Conservation (phyloP, 352 stramenopile genomes). For the Globisporangium takayamanum region DNA sequence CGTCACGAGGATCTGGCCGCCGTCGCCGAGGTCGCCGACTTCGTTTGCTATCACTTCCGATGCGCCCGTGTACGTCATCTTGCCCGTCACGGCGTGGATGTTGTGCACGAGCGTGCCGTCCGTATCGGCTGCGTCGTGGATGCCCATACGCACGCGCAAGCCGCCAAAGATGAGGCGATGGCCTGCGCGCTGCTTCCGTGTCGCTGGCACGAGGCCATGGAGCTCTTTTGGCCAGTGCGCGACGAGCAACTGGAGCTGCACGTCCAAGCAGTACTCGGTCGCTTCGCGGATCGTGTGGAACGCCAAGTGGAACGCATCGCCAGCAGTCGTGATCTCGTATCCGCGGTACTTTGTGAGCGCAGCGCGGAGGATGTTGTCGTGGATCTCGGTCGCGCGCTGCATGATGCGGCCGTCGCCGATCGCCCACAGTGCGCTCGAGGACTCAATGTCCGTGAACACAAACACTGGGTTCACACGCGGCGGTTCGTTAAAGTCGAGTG, state of each 20-base stretch:
- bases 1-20: constrained; percentile 48
- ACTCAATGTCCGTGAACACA: constrained; percentile 64
- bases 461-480: constrained; percentile 49
- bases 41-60: constrained; percentile 55
- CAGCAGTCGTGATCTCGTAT: constrained; percentile 57
- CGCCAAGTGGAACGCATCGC: constrained; percentile 54
- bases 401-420: constrained; percentile 34
- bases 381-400: constrained; percentile 38
- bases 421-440: constrained; percentile 41
- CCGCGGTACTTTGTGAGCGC: constrained; percentile 30
- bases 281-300: constrained; percentile 50
- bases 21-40: constrained; percentile 35
- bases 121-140: constrained; percentile 34
- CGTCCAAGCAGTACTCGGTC: constrained; percentile 44
- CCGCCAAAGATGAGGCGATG: constrained; percentile 44
- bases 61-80: constrained; percentile 49
- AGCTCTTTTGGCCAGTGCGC: constrained; percentile 37
- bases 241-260: constrained; percentile 38
- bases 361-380: constrained; percentile 41
- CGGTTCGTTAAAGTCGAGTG: constrained; percentile 10
- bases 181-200: constrained; percentile 27
- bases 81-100: constrained; percentile 39
- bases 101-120: constrained; percentile 43
- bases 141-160: constrained; percentile 48
- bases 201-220: constrained; percentile 29